Conservation (phyloP, 2,329 filamentous ascomycete species). For the Cordyceps militaris region DNA sequence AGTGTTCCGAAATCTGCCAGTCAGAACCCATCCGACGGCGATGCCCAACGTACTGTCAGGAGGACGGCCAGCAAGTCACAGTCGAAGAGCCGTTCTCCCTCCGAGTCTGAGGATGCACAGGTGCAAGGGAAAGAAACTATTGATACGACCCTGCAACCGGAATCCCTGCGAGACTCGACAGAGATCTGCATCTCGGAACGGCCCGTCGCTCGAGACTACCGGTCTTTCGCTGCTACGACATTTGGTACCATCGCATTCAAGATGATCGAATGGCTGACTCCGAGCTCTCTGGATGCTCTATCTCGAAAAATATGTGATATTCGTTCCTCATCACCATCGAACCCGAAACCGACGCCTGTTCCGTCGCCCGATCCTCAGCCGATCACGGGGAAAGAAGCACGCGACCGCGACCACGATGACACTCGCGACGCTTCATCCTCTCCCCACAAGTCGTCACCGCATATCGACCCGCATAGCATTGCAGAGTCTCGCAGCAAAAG, state of each 20-base stretch:
- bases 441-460: not conserved
- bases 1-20: slow-evolving; percentile 28
- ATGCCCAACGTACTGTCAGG: not conserved
- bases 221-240: slow-evolving; percentile 55
- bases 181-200: slow-evolving; percentile 38
- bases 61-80: not conserved
- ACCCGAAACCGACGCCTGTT: not conserved
- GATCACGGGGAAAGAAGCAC: not conserved
- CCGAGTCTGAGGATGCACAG: not conserved
- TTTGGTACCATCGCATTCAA: slow-evolving; percentile 61
- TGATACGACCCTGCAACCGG: not conserved
- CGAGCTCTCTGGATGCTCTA: slow-evolving; percentile 46
- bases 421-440: not conserved
- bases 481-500: not conserved
- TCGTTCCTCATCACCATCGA: not conserved
- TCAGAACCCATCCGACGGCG: slow-evolving; percentile 36
- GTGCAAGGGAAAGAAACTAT: not conserved
- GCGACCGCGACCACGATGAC: not conserved
- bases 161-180: not conserved
- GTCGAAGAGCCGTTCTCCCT: not conserved
- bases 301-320: slow-evolving; percentile 26
- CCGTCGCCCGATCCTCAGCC: not conserved
- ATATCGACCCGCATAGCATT: not conserved
- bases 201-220: slow-evolving; percentile 46
- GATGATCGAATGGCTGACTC: slow-evolving; percentile 65